A percentile compares a stretch with the other conserved stretches of the same genome.
Conservation (phyloP, 352 stramenopile species). For the Pythium guiyangense region DNA sequence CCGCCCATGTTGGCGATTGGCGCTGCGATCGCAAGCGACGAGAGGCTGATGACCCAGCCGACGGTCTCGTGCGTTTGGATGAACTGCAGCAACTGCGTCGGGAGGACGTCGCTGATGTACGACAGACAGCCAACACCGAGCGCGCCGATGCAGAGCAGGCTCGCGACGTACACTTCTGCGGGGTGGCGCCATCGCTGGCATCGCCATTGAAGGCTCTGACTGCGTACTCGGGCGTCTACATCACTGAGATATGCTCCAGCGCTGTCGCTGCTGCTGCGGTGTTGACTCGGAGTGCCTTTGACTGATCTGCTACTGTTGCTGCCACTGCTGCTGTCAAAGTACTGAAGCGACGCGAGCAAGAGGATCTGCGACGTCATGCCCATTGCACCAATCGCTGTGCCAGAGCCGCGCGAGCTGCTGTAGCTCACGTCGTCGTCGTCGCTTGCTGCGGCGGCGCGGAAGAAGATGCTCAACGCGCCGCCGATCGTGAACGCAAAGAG, state of each 20-base stretch:
- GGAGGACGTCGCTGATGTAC: conserved; percentile 10
- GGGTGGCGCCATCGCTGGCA: conserved; percentile 7
- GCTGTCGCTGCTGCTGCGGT: not conserved
- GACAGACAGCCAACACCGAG: conserved; percentile 22
- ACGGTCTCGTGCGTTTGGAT: conserved; percentile 29
- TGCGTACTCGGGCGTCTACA: too few species aligned
- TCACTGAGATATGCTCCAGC: not conserved
- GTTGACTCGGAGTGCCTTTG: not conserved
- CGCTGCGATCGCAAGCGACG: conserved; percentile 26
- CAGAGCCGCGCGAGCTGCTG: conserved; percentile 17
- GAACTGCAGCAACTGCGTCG: conserved; percentile 3
- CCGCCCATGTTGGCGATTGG: conserved; percentile 38
- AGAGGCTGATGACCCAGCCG: conserved; percentile 32
- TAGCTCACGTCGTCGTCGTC: conserved; percentile 13
- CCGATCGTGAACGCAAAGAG: conserved; percentile 41
- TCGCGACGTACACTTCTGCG: conserved; percentile 30
- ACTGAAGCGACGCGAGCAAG: conserved; percentile 42
- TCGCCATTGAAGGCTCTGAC: not conserved
- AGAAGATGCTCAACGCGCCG: conserved; percentile 30
- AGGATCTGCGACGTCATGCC: conserved; percentile 48
- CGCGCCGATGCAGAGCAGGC: conserved; percentile 23
- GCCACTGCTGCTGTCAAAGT: conserved; percentile 18
- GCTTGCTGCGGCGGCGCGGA: not conserved
- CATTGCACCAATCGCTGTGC: conserved; percentile 30
- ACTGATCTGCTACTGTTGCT: too few species aligned